These are phyloP conservation scores for Rhynchospora pubera DNA, from an alignment of 176 grass and related monocot genomes.

Conservation along the genomic window DNA sequence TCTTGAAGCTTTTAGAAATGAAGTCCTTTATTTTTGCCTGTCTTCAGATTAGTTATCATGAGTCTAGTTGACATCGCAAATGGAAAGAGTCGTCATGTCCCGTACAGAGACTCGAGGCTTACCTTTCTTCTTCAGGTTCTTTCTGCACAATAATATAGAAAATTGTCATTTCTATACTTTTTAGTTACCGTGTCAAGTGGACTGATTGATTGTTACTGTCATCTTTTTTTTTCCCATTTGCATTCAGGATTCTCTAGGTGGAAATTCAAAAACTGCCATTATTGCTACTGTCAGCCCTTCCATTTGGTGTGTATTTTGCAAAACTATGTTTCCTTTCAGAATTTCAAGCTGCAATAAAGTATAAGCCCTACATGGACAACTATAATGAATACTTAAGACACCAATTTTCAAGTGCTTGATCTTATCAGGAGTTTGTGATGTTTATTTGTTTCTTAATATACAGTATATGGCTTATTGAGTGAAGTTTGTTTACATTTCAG, in stretches of 20 bases:
- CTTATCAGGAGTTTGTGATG: not conserved
- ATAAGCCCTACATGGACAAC: not conserved
- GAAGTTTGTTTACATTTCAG: conserved; percentile 41
- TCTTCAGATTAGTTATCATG: conserved; percentile 93
- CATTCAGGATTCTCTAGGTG: conserved; percentile 80
- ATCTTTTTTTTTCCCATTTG: conserved; percentile 17
- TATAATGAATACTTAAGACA: not conserved
- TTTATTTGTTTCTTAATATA: not conserved
- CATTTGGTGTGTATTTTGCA: conserved; percentile 48
- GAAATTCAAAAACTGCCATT: conserved; percentile 91
- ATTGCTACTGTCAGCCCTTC: conserved; percentile 89
- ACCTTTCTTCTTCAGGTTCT: conserved; percentile 93
- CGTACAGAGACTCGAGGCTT: conserved; percentile 93
- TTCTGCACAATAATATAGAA: conserved; percentile 17
- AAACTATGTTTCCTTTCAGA: conserved; percentile 5
- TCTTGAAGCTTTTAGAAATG: not conserved
- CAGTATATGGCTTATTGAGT: conserved; percentile 17
- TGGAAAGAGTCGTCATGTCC: conserved; percentile 79
- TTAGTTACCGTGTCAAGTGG: not conserved
- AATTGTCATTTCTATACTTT: not conserved
- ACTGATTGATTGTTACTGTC: conserved; percentile 15
- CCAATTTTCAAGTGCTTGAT: conserved; percentile 4
- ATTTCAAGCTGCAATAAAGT: not conserved
- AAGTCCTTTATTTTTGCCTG: not conserved
- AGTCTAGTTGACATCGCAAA: conserved; percentile 89